Percentiles rank a stretch among this genome's conserved stretches.
phyloP scores from a whole-genome alignment of 2,329 filamentous ascomycete genomes.

The Microsporum ferrugineum region DNA sequence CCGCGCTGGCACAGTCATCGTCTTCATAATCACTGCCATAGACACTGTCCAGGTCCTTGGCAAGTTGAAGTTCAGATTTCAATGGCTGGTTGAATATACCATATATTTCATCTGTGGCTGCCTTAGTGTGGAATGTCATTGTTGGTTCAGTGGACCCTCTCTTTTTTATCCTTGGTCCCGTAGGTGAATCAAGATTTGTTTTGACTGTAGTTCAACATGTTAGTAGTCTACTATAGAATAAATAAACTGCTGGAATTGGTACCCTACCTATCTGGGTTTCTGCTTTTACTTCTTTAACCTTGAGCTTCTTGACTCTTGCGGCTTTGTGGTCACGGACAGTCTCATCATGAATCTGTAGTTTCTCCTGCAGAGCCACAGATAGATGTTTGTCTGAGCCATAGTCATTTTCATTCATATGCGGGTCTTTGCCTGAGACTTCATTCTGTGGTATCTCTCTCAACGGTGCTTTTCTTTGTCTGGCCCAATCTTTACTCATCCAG shows the following conservation, averaged over 20 bases:
- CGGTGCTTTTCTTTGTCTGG: slow-evolving; percentile 35
- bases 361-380: slow-evolving; percentile 24
- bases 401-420: slow-evolving; percentile 14
- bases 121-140: slow-evolving; percentile 92
- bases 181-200: slow-evolving; percentile 82
- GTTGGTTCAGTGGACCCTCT: slow-evolving; percentile 74
- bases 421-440: slow-evolving; percentile 16
- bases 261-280: slow-evolving; percentile 76
- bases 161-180: slow-evolving; percentile 69
- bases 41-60: slow-evolving; percentile 50
- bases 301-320: slow-evolving; percentile 55
- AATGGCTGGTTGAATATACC: slow-evolving; percentile 89
- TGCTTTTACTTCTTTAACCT: slow-evolving; percentile 67
- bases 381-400: slow-evolving; percentile 18
- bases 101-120: slow-evolving; percentile 94
- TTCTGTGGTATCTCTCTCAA: slow-evolving; percentile 43
- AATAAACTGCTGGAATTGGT: slow-evolving; percentile 22
- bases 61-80: slow-evolving; percentile 36
- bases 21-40: slow-evolving; percentile 55
- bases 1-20: slow-evolving; percentile 71
- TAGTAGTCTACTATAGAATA: not conserved
- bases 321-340: slow-evolving; percentile 20
- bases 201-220: slow-evolving; percentile 53
- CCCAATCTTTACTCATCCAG: slow-evolving; percentile 47
- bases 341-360: slow-evolving; percentile 19